These are phyloP conservation scores for Allantophomopsis cytisporea DNA, from an alignment of 2,329 filamentous ascomycete genomes.

Conservation along the genomic window DNA sequence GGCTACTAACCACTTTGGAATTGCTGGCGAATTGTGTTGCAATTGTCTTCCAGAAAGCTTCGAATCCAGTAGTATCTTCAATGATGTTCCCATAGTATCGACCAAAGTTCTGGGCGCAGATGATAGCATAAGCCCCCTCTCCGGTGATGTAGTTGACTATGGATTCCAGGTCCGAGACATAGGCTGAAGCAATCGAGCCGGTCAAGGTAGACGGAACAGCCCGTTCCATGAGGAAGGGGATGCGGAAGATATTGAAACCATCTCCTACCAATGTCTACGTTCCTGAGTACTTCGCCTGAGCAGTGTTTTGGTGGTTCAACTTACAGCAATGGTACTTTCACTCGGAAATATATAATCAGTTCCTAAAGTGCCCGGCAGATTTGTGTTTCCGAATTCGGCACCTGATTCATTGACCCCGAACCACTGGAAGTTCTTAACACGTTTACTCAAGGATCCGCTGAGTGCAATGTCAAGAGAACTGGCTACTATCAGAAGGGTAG, in stretches of 20 bases:
- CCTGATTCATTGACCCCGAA: conserved; percentile 27
- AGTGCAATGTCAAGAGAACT: conserved; percentile 3
- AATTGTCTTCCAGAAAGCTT: conserved; percentile 22
- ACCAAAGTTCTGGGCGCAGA: conserved; percentile 32
- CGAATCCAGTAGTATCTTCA: conserved; percentile 17
- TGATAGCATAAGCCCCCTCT: conserved; percentile 28
- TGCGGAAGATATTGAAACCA: conserved; percentile 41
- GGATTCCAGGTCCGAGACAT: conserved; percentile 25
- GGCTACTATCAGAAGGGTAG: conserved; percentile 1
- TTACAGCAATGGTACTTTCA: conserved; percentile 17
- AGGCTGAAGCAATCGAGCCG: conserved; percentile 22
- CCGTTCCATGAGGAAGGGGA: conserved; percentile 44
- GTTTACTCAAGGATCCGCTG: conserved; percentile 15
- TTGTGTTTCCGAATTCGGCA: conserved; percentile 42
- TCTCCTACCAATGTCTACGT: conserved; percentile 24
- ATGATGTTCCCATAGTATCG: conserved; percentile 25
- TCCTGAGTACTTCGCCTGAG: not conserved
- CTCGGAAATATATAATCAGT: conserved; percentile 46
- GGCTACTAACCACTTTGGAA: conserved; percentile 19
- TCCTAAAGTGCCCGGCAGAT: conserved; percentile 35
- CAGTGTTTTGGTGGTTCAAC: conserved; percentile 4
- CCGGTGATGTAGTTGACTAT: conserved; percentile 27
- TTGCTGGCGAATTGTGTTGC: conserved; percentile 19
- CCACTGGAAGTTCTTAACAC: conserved; percentile 22
- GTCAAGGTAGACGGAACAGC: conserved; percentile 31